These are phyloP conservation scores for Populus hybrid DNA, from an alignment of 441 rosid genomes.

Conservation along the genomic window DNA sequence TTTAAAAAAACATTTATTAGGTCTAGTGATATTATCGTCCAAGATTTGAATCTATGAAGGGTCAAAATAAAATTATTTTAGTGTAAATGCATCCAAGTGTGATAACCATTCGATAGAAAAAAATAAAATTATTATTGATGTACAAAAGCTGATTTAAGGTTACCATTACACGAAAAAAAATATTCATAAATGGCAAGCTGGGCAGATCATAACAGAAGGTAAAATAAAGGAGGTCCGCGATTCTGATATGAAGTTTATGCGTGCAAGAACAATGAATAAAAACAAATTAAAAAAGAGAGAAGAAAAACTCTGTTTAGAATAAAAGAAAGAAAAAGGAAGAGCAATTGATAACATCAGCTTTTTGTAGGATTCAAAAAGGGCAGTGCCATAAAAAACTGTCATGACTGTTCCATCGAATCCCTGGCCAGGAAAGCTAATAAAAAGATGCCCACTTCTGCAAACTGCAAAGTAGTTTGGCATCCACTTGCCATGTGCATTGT, in stretches of 20 bases:
- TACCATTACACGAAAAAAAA: neutral
- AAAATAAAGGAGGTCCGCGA: conserved; percentile 1
- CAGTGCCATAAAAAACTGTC: conserved; percentile 21
- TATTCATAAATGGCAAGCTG: neutral
- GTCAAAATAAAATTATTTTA: no score
- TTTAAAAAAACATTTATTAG: no score
- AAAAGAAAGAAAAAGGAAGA: conserved; percentile 3
- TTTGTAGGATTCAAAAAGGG: conserved; percentile 21
- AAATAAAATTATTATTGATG: neutral
- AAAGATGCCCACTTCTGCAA: conserved; percentile 26
- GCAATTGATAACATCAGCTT: conserved; percentile 21
- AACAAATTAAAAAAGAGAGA: neutral
- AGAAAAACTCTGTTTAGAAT: neutral
- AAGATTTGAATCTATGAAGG: no score
- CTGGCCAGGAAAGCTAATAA: conserved; percentile 24
- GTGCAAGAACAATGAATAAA: conserved; percentile 1
- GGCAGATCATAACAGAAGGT: neutral
- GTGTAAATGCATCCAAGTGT: no score
- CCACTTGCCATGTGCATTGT: conserved; percentile 1
- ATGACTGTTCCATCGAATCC: conserved; percentile 24
- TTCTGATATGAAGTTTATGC: conserved; percentile 4
- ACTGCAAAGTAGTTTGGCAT: conserved; percentile 16
- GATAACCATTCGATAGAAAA: no score
- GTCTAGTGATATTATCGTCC: no score
- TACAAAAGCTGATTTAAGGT: neutral